Percentiles rank a stretch among this genome's conserved stretches.
Evolutionary conservation across 1,284 basidiomycete species (phyloP).

Genomic region (Mycena sp.): DNA sequence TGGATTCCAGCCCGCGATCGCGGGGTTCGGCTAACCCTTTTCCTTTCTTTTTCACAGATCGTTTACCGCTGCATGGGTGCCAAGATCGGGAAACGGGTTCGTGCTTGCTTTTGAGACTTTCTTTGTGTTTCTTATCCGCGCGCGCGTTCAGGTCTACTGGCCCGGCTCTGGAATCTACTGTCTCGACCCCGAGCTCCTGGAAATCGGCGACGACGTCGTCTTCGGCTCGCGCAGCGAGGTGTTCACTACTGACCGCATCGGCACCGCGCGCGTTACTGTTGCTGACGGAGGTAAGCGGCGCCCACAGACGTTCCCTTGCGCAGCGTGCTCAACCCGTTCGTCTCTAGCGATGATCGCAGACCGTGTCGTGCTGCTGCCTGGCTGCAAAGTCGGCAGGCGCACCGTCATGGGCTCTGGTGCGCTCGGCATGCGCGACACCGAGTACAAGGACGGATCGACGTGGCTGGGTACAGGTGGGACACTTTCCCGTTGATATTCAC

Average conservation of each 20-base stretch:
- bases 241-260: conserved; percentile 53
- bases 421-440: conserved; percentile 48
- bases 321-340: no score
- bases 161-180: conserved; percentile 56
- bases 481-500: background rate
- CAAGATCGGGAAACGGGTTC: conserved; percentile 50
- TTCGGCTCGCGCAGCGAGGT: conserved; percentile 57
- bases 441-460: conserved; percentile 53
- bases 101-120: background rate
- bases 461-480: conserved; percentile 56
- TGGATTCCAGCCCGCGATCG: no score
- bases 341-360: conserved; percentile 58
- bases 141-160: conserved; percentile 49
- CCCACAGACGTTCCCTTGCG: no score
- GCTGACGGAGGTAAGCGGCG: conserved; percentile 44
- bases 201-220: conserved; percentile 57
- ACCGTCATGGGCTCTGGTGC: conserved; percentile 59
- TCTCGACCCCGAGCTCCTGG: conserved; percentile 55
- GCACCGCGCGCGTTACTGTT: conserved; percentile 50
- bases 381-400: conserved; percentile 48
- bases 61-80: conserved; percentile 56
- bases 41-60: no score
- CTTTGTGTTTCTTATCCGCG: background rate
- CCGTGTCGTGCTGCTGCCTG: conserved; percentile 54
- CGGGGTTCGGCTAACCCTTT: no score